Percentiles rank a stretch among this genome's conserved stretches.
These are phyloP conservation scores for Hypoxylon sp. DNA, from an alignment of 2,329 filamentous ascomycete genomes.

Conservation along the genomic window DNA sequence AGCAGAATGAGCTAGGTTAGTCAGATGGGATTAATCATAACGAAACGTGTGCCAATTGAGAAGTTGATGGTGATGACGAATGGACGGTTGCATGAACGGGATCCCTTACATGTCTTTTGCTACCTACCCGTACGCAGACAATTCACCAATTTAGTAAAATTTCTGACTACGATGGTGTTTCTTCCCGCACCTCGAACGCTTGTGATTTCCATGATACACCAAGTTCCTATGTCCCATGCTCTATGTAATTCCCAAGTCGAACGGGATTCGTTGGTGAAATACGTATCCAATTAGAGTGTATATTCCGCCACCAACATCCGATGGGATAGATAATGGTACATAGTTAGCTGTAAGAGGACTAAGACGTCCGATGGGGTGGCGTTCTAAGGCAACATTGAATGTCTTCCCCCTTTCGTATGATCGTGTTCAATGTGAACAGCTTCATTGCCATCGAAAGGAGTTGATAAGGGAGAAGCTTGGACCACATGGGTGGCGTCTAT, in stretches of 20 bases:
- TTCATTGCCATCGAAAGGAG: neutral
- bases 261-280: neutral
- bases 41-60: conserved; percentile 27
- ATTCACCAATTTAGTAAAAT: conserved; percentile 33
- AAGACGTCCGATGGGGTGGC: neutral
- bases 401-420: neutral
- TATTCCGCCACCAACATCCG: neutral
- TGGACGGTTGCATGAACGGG: conserved; percentile 44
- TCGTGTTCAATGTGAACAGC: conserved; percentile 1
- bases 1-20: conserved; percentile 22
- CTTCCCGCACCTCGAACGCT: neutral
- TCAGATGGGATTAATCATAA: conserved; percentile 24
- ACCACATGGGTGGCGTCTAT: conserved; percentile 5
- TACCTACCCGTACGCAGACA: conserved; percentile 27
- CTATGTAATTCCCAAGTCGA: neutral
- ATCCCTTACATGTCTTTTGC: conserved; percentile 25
- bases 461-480: conserved; percentile 10
- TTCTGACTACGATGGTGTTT: conserved; percentile 1
- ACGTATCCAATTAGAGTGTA: neutral
- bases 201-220: neutral
- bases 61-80: conserved; percentile 27
- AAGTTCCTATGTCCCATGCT: no score
- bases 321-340: neutral
- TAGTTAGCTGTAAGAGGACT: neutral
- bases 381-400: neutral